Evolutionary conservation across 2,329 filamentous ascomycete species (phyloP), one percentile per base, ranked within the genome.

Genomic region (Raffaelea ambrosiae): DNA sequence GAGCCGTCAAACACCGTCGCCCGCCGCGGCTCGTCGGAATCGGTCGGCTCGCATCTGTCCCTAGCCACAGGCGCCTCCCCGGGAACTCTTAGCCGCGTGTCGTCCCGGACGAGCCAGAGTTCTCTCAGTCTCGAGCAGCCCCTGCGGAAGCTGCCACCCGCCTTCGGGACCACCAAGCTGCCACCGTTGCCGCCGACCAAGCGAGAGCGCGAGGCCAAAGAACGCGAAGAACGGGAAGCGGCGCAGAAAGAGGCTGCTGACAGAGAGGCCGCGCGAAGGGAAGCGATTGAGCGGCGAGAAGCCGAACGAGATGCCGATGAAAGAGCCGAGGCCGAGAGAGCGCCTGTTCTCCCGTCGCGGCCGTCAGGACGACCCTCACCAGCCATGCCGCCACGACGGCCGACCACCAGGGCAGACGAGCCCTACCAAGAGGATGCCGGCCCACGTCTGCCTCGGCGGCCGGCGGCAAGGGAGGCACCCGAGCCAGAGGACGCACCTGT

Each of bases 181-280:
- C 79, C 79, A 1, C 70, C 73, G 11, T 61, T 83, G 33, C 79
- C 79, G 0, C 78, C 77, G 0, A 70, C 73, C 1, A 70, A 67
- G 52, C 68, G 72, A 39, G 78, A 81, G 49, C 63, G 67, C 2
- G 78, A 83, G 50, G 70, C 71, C 3, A 66, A 66, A 14, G 48
- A 49, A 39, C 18, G 22, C 14, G 47, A 44, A 29, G 65, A 59
- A 14, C 31, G 40, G 41, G 63, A 66, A 48, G 59, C 58, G 4
- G 61, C 63, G 31, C 57, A 62, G 22, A 55, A 61, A 47, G 59
- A 63, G 55, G 55, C 52, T 5, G 57, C 51, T 10, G 48, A 43
- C 29, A 10, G 41, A 31, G 42, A 44, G 14, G 22, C 31, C 3
- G 33, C 19, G 10, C 19, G 20, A 22, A 14, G 16, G 4, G 40